Percentiles rank a stretch among this genome's conserved stretches.
These are phyloP conservation scores for Lotus japonicus DNA, from an alignment of 306 rosid species.

Conservation along the genomic window DNA sequence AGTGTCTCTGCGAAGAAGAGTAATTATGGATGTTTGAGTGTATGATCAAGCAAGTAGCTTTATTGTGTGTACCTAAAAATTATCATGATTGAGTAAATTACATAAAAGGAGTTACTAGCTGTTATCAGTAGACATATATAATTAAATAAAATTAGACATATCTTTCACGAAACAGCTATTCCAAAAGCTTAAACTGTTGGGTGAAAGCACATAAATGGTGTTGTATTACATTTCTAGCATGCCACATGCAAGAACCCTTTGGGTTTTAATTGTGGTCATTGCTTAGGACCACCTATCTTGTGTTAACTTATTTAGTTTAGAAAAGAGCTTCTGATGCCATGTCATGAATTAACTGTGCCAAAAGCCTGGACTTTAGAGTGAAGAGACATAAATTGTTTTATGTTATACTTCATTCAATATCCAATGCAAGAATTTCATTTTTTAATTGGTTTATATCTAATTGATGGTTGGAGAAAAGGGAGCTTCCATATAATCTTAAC, in stretches of 20 bases:
- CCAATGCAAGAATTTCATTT: neutral
- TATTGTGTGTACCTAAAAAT: neutral
- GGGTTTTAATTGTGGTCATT: too few relatives aligned
- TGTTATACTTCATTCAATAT: neutral
- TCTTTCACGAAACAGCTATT: too few relatives aligned
- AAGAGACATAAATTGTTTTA: too few relatives aligned
- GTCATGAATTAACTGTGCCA: too few relatives aligned
- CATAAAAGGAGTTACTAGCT: neutral
- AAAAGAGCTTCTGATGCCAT: too few relatives aligned
- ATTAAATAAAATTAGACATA: slow-evolving; percentile 8
- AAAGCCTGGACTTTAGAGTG: too few relatives aligned
- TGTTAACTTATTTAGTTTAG: too few relatives aligned
- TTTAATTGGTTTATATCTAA: slow-evolving; percentile 6
- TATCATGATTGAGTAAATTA: neutral
- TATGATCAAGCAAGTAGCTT: neutral
- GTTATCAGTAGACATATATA: neutral
- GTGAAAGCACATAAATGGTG: too few relatives aligned
- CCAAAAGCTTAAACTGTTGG: too few relatives aligned
- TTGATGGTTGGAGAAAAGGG: neutral
- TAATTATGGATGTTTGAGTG: neutral
- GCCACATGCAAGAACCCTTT: too few relatives aligned
- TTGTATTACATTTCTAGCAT: too few relatives aligned
- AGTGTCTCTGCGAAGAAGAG: neutral
- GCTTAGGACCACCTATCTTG: too few relatives aligned
- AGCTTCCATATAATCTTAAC: neutral